Base-by-base conservation (phyloP, 495 filamentous ascomycete genomes). In the Schizothecium vesticola region DNA sequence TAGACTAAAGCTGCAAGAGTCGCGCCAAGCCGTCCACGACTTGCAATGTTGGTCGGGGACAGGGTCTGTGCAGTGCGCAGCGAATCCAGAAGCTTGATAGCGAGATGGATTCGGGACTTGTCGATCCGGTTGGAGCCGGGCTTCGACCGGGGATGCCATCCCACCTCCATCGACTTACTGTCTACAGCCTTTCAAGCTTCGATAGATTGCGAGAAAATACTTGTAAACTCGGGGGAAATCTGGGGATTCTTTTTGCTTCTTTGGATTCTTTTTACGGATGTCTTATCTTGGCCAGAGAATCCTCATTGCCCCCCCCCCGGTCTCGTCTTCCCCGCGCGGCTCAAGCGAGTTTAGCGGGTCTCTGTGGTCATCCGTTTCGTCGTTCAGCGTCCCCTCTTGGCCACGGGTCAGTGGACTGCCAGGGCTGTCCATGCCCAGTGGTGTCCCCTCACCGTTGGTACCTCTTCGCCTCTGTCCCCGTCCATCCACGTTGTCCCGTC, bases 1-100 rank as follows among this genome's bases (percentile, higher is more conserved):
- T 85, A 8, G 13, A 0, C 33, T 16, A 5, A 8, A n/a, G 26
- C 26, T 33, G 31, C 10, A 33, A 2, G 5, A 51, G 16, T n/a
- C 43, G 43, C 43, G 43, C 43, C 43, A 51, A 51, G 43, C 16
- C 43, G 12, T 19, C 0, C 6, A 29, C 6, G 16, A 10, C 8
- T 5, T 56, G 43, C 6, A 51, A 51, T 51, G 43, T 51, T 59
- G 59, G 22, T 19, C n/a, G 31, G 28, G 25, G 56, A 28, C 64
- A 22, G 12, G 57, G 55, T n/a, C 43, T 51, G 43, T 51, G 43
- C 43, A 51, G 43, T 19, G 19, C 2, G 43, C 43, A 51, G 43
- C 43, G 43, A 51, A 51, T 51, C 57, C 57, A 59, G 57, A 59
- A 59, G 24, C 57, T 59, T 59, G 24, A 56, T 56, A 19, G 16